These are phyloP conservation scores for Neurospora terricola DNA, from an alignment of 495 filamentous ascomycete genomes.

Conservation along the genomic window DNA sequence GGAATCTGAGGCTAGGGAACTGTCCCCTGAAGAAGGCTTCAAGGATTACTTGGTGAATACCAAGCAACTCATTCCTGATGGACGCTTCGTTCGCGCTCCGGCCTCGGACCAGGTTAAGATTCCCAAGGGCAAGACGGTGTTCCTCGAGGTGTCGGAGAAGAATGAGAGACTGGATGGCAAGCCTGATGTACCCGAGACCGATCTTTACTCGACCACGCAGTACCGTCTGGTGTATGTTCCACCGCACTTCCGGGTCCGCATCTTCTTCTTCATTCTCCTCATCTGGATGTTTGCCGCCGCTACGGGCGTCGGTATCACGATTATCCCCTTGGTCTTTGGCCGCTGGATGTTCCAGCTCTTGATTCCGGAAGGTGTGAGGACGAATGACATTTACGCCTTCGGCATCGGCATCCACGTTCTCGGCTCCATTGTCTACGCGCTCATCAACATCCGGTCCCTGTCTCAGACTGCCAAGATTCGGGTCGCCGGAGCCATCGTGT, in stretches of 20 bases:
- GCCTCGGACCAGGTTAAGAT: constrained; percentile 90
- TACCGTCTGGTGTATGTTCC: constrained; percentile 85
- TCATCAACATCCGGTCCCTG: constrained; percentile 42
- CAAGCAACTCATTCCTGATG: constrained; percentile 46
- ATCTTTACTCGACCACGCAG: constrained; percentile 58
- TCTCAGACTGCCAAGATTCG: constrained; percentile 27
- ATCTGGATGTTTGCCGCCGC: constrained; percentile 91
- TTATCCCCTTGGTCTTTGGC: constrained; percentile 76
- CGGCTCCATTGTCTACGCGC: constrained; percentile 50
- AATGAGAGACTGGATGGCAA: constrained; percentile 54
- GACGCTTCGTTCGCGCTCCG: constrained; percentile 81
- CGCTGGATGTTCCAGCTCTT: constrained; percentile 60
- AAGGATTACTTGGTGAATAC: constrained; percentile 34
- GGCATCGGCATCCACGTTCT: constrained; percentile 76
- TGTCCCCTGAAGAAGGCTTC: background rate
- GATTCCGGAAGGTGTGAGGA: constrained; percentile 54
- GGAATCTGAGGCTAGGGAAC: background rate
- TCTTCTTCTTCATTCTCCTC: constrained; percentile 75
- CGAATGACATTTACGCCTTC: constrained; percentile 96
- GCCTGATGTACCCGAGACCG: constrained; percentile 39
- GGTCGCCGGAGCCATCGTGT: constrained; percentile 10
- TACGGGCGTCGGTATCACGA: constrained; percentile 82
- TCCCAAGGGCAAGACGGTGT: constrained; percentile 71
- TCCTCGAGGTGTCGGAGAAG: constrained; percentile 67
- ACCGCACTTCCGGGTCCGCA: constrained; percentile 68